Conservation (phyloP, 1,139 yeast genomes). For the Zygosaccharomyces sapae region DNA sequence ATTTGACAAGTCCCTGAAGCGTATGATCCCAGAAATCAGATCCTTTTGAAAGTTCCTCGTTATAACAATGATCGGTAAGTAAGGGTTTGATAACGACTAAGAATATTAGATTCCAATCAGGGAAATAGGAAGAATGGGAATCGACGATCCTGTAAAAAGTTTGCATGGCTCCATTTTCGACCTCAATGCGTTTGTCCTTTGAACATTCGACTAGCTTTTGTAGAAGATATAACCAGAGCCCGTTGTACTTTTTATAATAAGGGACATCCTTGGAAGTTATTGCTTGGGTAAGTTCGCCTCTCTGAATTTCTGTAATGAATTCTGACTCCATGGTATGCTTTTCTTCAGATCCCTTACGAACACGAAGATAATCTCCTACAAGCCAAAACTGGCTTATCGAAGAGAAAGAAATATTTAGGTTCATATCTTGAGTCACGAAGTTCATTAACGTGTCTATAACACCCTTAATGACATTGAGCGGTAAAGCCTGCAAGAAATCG, state of each 20-base stretch:
- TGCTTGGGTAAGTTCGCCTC: constrained; percentile 15
- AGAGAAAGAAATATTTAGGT: constrained; percentile 82
- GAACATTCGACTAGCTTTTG: constrained; percentile 60
- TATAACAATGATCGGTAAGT: constrained; percentile 28
- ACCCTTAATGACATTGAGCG: constrained; percentile 54
- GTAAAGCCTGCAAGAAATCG: constrained; percentile 72
- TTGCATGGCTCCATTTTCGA: constrained; percentile 83
- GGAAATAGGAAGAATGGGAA: constrained; percentile 60
- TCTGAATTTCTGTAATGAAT: constrained; percentile 12
- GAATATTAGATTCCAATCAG: constrained; percentile 56
- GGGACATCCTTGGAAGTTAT: constrained; percentile 15
- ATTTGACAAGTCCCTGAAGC: constrained; percentile 35
- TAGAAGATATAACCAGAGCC: constrained; percentile 63
- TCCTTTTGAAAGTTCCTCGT: constrained; percentile 25
- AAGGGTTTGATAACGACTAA: constrained; percentile 46
- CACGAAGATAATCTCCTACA: constrained; percentile 68
- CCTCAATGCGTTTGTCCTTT: constrained; percentile 66
- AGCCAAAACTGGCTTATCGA: constrained; percentile 91
- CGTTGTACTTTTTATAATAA: constrained; percentile 22
- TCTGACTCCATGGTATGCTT: constrained; percentile 1
- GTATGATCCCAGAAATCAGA: constrained; percentile 31
- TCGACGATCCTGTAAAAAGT: constrained; percentile 82
- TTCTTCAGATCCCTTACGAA: constrained; percentile 16
- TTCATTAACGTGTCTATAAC: constrained; percentile 68
- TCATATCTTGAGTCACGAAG: constrained; percentile 66